Base-by-base conservation (phyloP, 495 filamentous ascomycete species). In the Immersiella caudata region DNA sequence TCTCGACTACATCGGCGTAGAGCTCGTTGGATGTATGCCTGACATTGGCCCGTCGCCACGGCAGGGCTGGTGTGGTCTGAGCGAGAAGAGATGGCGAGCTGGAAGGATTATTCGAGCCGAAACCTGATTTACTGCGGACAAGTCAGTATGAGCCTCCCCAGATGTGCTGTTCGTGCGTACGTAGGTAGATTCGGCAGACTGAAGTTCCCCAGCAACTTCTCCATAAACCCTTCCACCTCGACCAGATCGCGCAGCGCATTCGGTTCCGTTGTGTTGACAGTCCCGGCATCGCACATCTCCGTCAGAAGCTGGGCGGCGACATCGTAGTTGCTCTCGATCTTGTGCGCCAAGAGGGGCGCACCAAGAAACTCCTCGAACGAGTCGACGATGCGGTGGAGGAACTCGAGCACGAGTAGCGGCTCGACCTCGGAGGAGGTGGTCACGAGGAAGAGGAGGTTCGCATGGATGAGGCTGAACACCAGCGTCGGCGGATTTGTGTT, bases 1-100 rank as follows among this genome's bases (percentile, higher is more conserved):
- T 91, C 80, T 99, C 95, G 54, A 99, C 86, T 1, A 99, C 86
- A 76, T 99, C 95, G 50, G 97, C 95, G 76, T 99, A 98, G 36
- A 99, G 86, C 78, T 98, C 94, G 78, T 97, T 98, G 58, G 91
- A 94, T 6, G 94, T 98, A 76, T 99, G 96, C 9, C 93, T 88
- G 64, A 99, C 95, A 73, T 95, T 96, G 40, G 93, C 86, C 33
- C 93, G 86, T 56, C 95, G 87, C 95, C 95, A 99, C 6, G 93
- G 93, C 61, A 87, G 68, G 14, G 85, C 82, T 0, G 82, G 79
- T 1, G 79, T 77, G 70, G 76, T 80, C 33, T 80, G 75, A 40
- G 81, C 66, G 35, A 78, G 66, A 1, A 79, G 69, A 20, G 80
- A 78, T 14, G 79, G 67, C 11, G 73, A 55, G 65, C 33, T 72